Base-by-base conservation (phyloP, 768 basidiomycete genomes). In the Glaciozyma antarctica region DNA sequence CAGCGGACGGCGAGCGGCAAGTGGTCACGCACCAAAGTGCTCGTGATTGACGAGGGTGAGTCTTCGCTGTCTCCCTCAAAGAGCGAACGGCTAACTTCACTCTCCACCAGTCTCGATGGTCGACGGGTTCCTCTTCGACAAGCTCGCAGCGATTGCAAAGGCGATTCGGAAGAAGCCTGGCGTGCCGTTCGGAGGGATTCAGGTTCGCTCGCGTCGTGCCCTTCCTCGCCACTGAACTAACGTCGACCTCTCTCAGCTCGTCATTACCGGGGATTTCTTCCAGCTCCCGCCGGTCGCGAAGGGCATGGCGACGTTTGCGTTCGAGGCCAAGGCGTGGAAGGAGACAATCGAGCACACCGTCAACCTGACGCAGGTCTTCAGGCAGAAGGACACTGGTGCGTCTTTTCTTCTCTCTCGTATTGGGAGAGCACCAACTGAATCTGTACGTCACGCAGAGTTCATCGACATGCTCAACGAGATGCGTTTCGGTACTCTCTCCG, bases 381-480 rank as follows among this genome's bases (percentile, higher is more conserved):
- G 94, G 62, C 94, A 99, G 77, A 86, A 84, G 58, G 93, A 95
- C 76, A 86, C 88, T 76, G 85, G 92, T 90, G 67, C 59, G 83
- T 75, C 6, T 1, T 10, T 61, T 51, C 13, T 56, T 63, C 9
- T 55, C 0, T 10, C 24, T 52, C 41, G 26, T 5, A 7, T 16
- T 28, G 15, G 10, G 15, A 24, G 10, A 3, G 6, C 21, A 21
- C n/a, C 21, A 6, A 4, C 21, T 60, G 30, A 48, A 34, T n/a
- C 47, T 47, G 9, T 26, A n/a, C 9, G 15, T 6, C 5, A 7
- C 17, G 8, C 28, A 26, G 12, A 43, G 60, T 97, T 99, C 74
- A 83, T 99, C 58, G 82, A 89, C 76, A 98, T 98, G 91, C 80
- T 98, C 58, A 99, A 97, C 75, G 92, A 98, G 76, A 98, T 98